Percentiles rank a stretch among this genome's conserved stretches.
Evolutionary conservation across 2,329 filamentous ascomycete genomes (phyloP).

Genomic region (Pseudogymnoascus sp.): DNA sequence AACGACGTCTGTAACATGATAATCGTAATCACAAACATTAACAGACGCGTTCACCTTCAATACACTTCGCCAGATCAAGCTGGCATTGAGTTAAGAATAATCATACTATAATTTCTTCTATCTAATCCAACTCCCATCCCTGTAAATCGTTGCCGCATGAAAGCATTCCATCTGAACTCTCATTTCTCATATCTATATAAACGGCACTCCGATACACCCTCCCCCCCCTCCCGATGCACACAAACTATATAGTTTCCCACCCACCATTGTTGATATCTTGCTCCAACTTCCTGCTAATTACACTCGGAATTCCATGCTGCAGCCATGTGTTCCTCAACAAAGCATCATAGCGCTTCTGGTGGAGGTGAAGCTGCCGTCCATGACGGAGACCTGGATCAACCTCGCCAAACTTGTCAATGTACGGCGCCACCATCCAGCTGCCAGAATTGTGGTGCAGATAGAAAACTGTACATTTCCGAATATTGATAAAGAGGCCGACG

Average conservation of each 20-base stretch:
- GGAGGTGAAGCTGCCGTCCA: conserved; percentile 82
- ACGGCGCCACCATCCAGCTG: conserved; percentile 80
- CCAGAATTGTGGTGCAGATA: conserved; percentile 78
- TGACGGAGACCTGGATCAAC: conserved; percentile 84
- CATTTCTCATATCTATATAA: background rate
- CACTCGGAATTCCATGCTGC: conserved; percentile 75
- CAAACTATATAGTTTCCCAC: conserved; percentile 71
- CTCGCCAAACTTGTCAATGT: conserved; percentile 93
- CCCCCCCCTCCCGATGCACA: background rate
- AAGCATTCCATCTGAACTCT: background rate
- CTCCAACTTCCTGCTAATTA: conserved; percentile 84
- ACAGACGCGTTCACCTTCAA: background rate
- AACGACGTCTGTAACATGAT: background rate
- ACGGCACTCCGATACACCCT: background rate
- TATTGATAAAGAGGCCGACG: conserved; percentile 91
- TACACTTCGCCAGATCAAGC: background rate
- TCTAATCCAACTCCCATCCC: background rate
- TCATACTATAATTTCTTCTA: background rate
- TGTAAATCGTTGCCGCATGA: background rate
- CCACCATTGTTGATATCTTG: conserved; percentile 95
- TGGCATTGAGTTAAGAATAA: background rate
- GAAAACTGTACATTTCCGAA: conserved; percentile 88
- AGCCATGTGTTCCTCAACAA: conserved; percentile 82
- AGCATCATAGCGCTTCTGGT: conserved; percentile 87
- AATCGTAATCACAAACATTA: background rate